Conservation (phyloP, 2,329 filamentous ascomycete genomes). For the Calonectria pseudoreteaudii region DNA sequence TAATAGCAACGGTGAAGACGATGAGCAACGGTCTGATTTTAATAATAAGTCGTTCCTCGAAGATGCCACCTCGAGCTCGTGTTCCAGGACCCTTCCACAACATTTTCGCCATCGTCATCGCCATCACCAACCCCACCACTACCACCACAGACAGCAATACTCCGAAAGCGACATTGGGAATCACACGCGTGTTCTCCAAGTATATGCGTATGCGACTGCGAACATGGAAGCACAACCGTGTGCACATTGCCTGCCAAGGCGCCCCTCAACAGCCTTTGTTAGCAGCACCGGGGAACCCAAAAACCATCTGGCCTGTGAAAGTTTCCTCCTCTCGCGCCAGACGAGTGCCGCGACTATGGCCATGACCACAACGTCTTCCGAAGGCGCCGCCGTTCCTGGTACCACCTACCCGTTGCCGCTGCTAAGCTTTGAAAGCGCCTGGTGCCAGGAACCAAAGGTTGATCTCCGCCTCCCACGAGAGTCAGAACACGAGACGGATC, state of each 20-base stretch:
- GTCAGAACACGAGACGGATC: conserved; percentile 24
- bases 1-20: conserved; percentile 29
- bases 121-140: conserved; percentile 22
- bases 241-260: conserved; percentile 30
- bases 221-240: conserved; percentile 28
- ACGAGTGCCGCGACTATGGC: conserved; percentile 39
- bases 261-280: conserved; percentile 29
- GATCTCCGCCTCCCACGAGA: conserved; percentile 33
- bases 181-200: conserved; percentile 30
- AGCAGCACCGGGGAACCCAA: conserved; percentile 23
- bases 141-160: conserved; percentile 22
- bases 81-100: conserved; percentile 35
- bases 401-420: conserved; percentile 17
- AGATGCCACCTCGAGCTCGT: conserved; percentile 42
- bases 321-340: conserved; percentile 41
- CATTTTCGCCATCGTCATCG: conserved; percentile 18
- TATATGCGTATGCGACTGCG: conserved; percentile 36
- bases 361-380: conserved; percentile 24
- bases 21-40: conserved; percentile 29
- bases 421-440: conserved; percentile 24
- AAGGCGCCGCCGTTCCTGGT: conserved; percentile 20
- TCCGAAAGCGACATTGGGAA: conserved; percentile 21
- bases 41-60: conserved; percentile 44
- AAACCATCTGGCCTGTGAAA: conserved; percentile 33
- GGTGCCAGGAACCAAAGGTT: conserved; percentile 34